A percentile compares a stretch with the other conserved stretches of the same genome.
phyloP scores from a whole-genome alignment of 352 stramenopile genomes.

The Chrysophaeum taylorii region DNA sequence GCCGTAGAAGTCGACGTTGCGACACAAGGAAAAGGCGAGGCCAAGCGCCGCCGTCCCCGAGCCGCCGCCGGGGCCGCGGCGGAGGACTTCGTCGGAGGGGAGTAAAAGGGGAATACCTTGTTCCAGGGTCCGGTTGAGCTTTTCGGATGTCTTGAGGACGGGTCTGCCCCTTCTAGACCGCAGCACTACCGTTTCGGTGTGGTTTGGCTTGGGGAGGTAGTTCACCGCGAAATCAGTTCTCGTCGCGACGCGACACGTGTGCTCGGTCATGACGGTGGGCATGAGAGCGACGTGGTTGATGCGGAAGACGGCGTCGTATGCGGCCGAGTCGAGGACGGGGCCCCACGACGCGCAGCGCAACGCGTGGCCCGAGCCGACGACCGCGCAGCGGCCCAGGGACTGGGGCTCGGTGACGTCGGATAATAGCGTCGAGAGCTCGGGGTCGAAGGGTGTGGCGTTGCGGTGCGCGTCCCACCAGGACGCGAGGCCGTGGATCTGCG shows the following conservation, averaged over 20 bases:
- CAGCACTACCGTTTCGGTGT: too few species aligned
- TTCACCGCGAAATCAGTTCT: not conserved
- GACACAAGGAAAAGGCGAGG: not conserved
- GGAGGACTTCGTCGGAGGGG: too few species aligned
- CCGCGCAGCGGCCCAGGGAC: slow-evolving; percentile 1
- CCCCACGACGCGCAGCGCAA: not conserved
- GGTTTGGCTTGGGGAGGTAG: too few species aligned
- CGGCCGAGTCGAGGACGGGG: not conserved
- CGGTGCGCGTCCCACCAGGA: too few species aligned
- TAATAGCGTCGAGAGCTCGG: too few species aligned
- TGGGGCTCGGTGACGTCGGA: too few species aligned
- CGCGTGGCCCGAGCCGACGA: not conserved
- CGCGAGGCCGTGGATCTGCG: too few species aligned
- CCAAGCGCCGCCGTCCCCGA: not conserved
- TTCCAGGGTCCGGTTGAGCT: too few species aligned
- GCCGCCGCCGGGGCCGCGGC: not conserved
- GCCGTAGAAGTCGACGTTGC: not conserved
- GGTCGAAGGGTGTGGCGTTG: too few species aligned
- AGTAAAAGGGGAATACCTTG: too few species aligned
- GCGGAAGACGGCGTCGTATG: slow-evolving; percentile 7
- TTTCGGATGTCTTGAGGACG: too few species aligned
- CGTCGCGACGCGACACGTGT: not conserved
- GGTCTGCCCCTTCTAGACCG: too few species aligned
- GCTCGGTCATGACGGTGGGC: not conserved
- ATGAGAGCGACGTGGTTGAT: not conserved